Evolutionary conservation across 345 rosid genomes (phyloP).

Genomic region (Psidium guajava): DNA sequence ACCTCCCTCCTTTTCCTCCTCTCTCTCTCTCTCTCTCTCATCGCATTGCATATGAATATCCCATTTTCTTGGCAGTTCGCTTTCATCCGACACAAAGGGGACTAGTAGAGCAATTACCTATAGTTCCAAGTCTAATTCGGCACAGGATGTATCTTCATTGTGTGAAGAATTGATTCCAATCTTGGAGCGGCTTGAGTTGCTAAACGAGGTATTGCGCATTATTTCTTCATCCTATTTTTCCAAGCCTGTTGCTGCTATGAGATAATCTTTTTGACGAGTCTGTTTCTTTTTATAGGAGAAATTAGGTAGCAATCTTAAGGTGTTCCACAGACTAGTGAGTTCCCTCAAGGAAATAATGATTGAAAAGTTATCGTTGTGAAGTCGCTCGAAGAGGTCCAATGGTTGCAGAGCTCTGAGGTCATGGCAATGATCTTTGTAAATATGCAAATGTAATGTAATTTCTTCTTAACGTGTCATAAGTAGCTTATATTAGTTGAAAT

Average conservation of each 20-base stretch:
- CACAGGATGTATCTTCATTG: conserved; percentile 31
- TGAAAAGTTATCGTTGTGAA: conserved; percentile 23
- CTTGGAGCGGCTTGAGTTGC: conserved; percentile 68
- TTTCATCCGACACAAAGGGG: conserved; percentile 17
- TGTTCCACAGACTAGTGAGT: conserved; percentile 64
- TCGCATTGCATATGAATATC: background rate
- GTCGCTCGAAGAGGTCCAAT: background rate
- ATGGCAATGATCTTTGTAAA: background rate
- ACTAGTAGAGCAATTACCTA: conserved; percentile 20
- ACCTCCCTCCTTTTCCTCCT: background rate
- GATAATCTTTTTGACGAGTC: background rate
- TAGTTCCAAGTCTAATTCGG: conserved; percentile 28
- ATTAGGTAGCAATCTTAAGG: conserved; percentile 61
- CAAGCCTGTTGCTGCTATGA: background rate
- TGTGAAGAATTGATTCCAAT: conserved; percentile 55
- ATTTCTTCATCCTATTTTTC: background rate
- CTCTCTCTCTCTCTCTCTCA: background rate
- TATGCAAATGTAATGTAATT: background rate
- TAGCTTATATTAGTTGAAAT: background rate
- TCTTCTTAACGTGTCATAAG: background rate
- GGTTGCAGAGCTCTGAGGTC: background rate
- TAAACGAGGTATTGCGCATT: conserved; percentile 53
- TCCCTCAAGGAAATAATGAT: conserved; percentile 70
- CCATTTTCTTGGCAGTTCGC: conserved; percentile 29
- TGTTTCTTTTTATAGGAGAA: conserved; percentile 38